Evolutionary conservation across 1,284 basidiomycete genomes (phyloP).

Genomic region (Puccinia hordei): DNA sequence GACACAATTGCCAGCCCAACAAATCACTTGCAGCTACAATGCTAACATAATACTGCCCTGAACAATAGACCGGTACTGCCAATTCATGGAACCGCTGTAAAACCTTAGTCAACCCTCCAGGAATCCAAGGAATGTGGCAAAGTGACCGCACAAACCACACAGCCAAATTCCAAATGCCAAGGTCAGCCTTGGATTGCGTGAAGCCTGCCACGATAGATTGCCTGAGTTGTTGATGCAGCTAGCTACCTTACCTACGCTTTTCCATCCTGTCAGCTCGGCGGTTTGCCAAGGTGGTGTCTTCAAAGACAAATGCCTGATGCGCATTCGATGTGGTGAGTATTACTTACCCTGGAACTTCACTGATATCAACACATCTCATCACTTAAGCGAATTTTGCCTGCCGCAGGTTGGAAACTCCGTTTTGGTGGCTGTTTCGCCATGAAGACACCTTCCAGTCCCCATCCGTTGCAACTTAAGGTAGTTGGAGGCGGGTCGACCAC

Average conservation of each 20-base stretch:
- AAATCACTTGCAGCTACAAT: background rate
- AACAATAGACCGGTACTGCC: slow-evolving; percentile 21
- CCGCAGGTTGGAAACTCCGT: slow-evolving; percentile 29
- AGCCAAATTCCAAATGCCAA: slow-evolving; percentile 31
- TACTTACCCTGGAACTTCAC: background rate
- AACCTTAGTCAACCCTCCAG: slow-evolving; percentile 15
- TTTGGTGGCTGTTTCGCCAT: slow-evolving; percentile 45
- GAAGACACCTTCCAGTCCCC: slow-evolving; percentile 31
- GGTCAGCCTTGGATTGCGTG: slow-evolving; percentile 4
- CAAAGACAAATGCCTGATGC: slow-evolving; percentile 36
- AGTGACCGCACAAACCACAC: slow-evolving; percentile 47
- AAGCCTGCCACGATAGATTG: background rate
- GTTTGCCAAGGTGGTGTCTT: slow-evolving; percentile 22
- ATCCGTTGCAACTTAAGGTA: slow-evolving; percentile 14
- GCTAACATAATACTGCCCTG: background rate
- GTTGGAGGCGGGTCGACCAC: background rate
- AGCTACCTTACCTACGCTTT: background rate
- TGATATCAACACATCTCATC: background rate
- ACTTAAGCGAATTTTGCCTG: background rate
- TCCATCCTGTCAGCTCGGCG: background rate
- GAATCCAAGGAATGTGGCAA: slow-evolving; percentile 49
- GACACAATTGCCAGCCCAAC: too few relatives aligned
- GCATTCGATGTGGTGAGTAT: slow-evolving; percentile 41
- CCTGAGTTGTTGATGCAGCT: background rate
- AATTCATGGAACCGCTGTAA: slow-evolving; percentile 30